Conservation (phyloP, 2,329 filamentous ascomycete genomes). For the Xylariaceae sp. region DNA sequence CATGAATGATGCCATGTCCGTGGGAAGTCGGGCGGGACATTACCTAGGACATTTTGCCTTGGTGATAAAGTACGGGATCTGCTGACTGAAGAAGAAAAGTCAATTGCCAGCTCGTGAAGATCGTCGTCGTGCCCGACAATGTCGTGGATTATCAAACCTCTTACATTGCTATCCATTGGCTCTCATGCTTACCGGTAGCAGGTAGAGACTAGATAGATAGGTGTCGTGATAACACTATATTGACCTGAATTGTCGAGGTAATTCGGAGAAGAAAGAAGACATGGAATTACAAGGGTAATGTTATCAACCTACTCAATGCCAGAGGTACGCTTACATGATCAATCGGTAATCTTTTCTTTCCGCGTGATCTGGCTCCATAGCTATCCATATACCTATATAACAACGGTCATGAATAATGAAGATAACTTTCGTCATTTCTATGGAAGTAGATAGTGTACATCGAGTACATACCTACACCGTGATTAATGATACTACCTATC, state of each 20-base stretch:
- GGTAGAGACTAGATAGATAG: background rate
- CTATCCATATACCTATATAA: background rate
- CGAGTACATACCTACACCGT: constrained; percentile 6
- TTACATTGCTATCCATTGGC: background rate
- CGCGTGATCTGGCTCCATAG: background rate
- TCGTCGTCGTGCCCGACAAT: background rate
- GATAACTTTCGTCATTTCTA: constrained; percentile 2
- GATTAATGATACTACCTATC: background rate
- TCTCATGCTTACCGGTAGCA: background rate
- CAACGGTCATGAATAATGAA: constrained; percentile 3
- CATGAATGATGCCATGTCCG: too few relatives aligned
- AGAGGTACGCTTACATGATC: constrained; percentile 1
- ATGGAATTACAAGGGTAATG: background rate
- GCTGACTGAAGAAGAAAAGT: background rate
- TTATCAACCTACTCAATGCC: background rate
- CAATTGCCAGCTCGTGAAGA: background rate
- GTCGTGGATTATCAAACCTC: background rate
- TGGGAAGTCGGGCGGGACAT: too few relatives aligned
- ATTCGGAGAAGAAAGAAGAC: background rate
- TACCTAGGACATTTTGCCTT: too few relatives aligned
- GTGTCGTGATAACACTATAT: background rate
- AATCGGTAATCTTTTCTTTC: background rate
- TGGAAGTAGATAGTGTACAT: too few relatives aligned
- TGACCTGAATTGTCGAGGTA: background rate
- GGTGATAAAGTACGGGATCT: too few relatives aligned